Base-by-base conservation (phyloP, 768 basidiomycete species). In the Gloeophyllum trabeum region DNA sequence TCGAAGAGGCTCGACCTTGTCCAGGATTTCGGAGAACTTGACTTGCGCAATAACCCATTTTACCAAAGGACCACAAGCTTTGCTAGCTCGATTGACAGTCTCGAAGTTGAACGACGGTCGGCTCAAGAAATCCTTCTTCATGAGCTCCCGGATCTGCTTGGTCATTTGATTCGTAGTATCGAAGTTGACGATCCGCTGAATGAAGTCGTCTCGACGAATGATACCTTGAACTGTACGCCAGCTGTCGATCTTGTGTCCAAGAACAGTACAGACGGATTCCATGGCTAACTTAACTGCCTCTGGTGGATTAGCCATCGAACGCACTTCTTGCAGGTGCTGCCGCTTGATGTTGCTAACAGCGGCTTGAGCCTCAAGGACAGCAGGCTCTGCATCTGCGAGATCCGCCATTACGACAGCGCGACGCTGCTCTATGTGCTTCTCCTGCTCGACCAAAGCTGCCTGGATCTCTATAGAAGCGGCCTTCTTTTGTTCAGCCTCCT, bases 1-100 rank as follows among this genome's bases (percentile, higher is more conserved):
- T 7, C 93, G 87, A 14, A 98, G 70, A 7, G 96, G 96, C 49
- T 96, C 96, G 14, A 98, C 91, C 61, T 81, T 88, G 67, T 99
- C 93, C 32, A 99, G 66, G 53, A 99, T 99, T 60, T 93, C 91
- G 7, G 96, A 97, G 69, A 90, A 99, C 23, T 79, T 78, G 39
- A 97, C 91, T 66, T 99, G 96, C 1, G 96, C 96, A 43, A 98
- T 73, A 6, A 80, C 94, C 96, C 96, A 97, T 62, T 97, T 96
- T 49, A 94, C 93, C 39, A 99, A 79, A 6, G 96, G 96, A 21
- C 96, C 96, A 56, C 94, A 98, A 22, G 96, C 96, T 66, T 82
- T 88, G 61, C 88, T 92, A 20, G 96, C 96, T 43, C 86, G 81
- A 54, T 98, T 84, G 28, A 98, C 92, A 4, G 73, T 85, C 59